Percentiles rank a stretch among this genome's conserved stretches.
These are phyloP conservation scores for Arabidopsis lyrata DNA, from an alignment of 441 rosid genomes.

Conservation along the genomic window DNA sequence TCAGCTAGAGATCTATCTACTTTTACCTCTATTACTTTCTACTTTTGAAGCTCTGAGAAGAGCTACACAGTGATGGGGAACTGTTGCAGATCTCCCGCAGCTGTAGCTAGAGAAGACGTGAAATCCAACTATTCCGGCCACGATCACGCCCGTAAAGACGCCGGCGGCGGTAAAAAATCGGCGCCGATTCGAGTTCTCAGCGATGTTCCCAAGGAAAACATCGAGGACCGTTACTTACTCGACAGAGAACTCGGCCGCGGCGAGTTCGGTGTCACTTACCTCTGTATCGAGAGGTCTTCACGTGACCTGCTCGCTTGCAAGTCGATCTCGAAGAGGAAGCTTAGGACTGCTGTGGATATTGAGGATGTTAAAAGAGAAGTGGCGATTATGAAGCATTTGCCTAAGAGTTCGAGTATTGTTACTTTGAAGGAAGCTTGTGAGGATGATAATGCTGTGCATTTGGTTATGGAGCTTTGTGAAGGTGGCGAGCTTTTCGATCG, in stretches of 20 bases:
- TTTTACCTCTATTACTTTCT: conserved; percentile 19
- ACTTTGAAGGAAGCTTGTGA: conserved; percentile 97
- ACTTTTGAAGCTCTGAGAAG: conserved; percentile 22
- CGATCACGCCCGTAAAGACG: conserved; percentile 69
- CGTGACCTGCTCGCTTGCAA: conserved; percentile 95
- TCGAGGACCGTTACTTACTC: conserved; percentile 84
- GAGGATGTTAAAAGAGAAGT: conserved; percentile 98
- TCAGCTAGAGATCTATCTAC: conserved; percentile 47
- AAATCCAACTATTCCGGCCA: conserved; percentile 79
- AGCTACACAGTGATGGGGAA: conserved; percentile 69
- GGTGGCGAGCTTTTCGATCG: conserved; percentile 99
- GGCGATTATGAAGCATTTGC: conserved; percentile 96
- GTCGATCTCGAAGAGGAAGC: conserved; percentile 96
- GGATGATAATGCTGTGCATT: conserved; percentile 97
- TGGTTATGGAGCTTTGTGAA: conserved; percentile 98
- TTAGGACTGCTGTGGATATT: conserved; percentile 89
- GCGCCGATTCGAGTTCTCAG: conserved; percentile 74
- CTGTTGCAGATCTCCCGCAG: conserved; percentile 99
- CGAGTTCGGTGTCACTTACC: conserved; percentile 98
- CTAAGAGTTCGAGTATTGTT: conserved; percentile 87
- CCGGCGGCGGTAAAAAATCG: conserved; percentile 59
- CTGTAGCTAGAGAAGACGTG: conserved; percentile 97
- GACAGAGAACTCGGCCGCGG: conserved; percentile 98
- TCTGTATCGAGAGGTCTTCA: conserved; percentile 79
- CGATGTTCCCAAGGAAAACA: conserved; percentile 79